phyloP scores from a whole-genome alignment of 202 grass and related monocot species.

The Setaria viridis region DNA sequence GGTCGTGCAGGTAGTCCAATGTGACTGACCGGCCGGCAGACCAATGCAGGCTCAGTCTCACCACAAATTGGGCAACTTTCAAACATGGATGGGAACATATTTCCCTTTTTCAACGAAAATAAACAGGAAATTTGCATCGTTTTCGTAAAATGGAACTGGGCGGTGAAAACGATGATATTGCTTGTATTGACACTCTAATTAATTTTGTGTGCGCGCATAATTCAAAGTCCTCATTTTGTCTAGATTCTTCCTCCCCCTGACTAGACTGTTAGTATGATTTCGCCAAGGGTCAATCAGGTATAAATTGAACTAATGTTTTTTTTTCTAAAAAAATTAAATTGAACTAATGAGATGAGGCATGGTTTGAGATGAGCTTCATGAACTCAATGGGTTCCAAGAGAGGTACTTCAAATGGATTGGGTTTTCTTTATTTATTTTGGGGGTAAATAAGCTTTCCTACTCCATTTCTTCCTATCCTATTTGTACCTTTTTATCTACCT shows the following conservation, averaged over 20 bases:
- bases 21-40: constrained; percentile 32
- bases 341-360: neutral
- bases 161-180: neutral
- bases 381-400: neutral
- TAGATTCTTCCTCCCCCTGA: constrained; percentile 16
- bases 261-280: neutral
- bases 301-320: neutral
- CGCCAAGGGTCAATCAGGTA: neutral
- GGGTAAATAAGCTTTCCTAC: neutral
- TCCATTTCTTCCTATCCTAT: neutral
- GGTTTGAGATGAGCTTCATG: constrained; percentile 7
- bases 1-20: neutral
- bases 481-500: neutral
- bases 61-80: constrained; percentile 7
- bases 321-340: neutral
- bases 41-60: constrained; percentile 11
- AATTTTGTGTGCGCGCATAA: neutral
- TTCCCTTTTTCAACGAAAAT: neutral
- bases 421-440: neutral
- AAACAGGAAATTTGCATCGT: neutral
- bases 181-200: neutral
- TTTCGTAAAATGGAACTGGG: neutral
- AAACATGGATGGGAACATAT: neutral
- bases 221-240: neutral
- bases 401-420: neutral